Percentiles rank a stretch among this genome's conserved stretches.
phyloP scores from a whole-genome alignment of 1,284 basidiomycete genomes.

The Phellopilus nigrolimitatus region DNA sequence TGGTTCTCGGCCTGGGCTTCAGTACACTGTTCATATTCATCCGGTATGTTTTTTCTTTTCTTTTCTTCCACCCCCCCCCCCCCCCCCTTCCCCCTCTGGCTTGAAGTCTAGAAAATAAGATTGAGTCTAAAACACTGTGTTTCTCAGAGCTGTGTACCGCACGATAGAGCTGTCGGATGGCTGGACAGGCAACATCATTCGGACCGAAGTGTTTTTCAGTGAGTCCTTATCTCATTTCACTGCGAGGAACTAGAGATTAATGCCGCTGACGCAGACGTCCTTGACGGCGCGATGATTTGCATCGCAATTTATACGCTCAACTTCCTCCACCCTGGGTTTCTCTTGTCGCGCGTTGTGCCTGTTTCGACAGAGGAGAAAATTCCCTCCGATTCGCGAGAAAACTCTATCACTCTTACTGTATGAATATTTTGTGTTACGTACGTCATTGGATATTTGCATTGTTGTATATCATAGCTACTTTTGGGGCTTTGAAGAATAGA shows the following conservation, averaged over 20 bases:
- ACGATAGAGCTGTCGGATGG: slow-evolving; percentile 35
- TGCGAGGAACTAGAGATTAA: not conserved
- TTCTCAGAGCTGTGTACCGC: slow-evolving; percentile 36
- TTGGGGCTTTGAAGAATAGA: no score
- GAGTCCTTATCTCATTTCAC: slow-evolving; percentile 18
- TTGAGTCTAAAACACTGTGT: not conserved
- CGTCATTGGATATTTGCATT: no score
- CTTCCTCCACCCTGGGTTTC: slow-evolving; percentile 26
- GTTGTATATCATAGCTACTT: no score
- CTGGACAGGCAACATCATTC: slow-evolving; percentile 34
- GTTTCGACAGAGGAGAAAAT: no score
- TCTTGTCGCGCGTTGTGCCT: slow-evolving; percentile 2
- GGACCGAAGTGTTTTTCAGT: slow-evolving; percentile 37
- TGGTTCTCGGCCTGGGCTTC: slow-evolving; percentile 31
- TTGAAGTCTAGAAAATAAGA: no score
- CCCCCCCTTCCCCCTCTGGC: no score
- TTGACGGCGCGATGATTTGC: slow-evolving; percentile 32
- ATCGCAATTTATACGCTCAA: slow-evolving; percentile 29
- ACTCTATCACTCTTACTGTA: no score
- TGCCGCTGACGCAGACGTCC: slow-evolving; percentile 24
- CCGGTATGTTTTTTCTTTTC: slow-evolving; percentile 28
- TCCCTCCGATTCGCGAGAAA: no score
- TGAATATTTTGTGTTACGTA: no score
- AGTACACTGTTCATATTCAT: slow-evolving; percentile 35
- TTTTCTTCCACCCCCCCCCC: not conserved